These are phyloP conservation scores for Colletotrichum sansevieriae DNA, from an alignment of 2,329 filamentous ascomycete species.

Conservation along the genomic window DNA sequence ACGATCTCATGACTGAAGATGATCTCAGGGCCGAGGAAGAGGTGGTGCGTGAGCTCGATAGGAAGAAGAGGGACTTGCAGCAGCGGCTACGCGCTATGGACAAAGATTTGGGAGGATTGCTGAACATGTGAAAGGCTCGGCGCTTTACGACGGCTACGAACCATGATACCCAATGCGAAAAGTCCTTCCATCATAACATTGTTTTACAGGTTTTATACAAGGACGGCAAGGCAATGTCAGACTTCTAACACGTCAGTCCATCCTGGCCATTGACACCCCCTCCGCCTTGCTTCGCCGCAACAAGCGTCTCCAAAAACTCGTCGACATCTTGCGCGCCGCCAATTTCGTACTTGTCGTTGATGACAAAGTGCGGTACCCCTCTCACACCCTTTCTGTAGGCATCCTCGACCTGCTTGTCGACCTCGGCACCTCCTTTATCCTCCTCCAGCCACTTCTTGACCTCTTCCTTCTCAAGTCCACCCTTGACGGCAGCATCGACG, in stretches of 20 bases:
- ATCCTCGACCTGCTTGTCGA: constrained; percentile 67
- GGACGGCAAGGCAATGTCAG: background rate
- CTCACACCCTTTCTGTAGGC: constrained; percentile 66
- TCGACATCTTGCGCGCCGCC: constrained; percentile 79
- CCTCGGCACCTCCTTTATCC: constrained; percentile 67
- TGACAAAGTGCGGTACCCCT: constrained; percentile 81
- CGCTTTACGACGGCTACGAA: constrained; percentile 14
- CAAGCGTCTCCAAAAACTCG: constrained; percentile 76
- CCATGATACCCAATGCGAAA: constrained; percentile 34
- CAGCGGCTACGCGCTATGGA: constrained; percentile 66
- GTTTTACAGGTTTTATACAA: background rate
- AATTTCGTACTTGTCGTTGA: constrained; percentile 76
- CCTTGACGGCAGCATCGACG: constrained; percentile 63
- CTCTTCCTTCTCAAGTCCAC: constrained; percentile 65
- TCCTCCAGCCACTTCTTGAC: constrained; percentile 66
- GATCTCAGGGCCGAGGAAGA: constrained; percentile 78
- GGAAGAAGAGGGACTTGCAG: constrained; percentile 69
- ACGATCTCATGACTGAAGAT: constrained; percentile 72
- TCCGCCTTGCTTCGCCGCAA: constrained; percentile 57
- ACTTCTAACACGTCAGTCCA: constrained; percentile 33
- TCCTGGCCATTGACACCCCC: constrained; percentile 4
- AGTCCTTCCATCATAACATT: constrained; percentile 30
- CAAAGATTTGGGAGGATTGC: constrained; percentile 66
- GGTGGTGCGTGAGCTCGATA: constrained; percentile 69
- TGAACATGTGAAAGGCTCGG: constrained; percentile 60